Base-by-base conservation (phyloP, 768 basidiomycete species). In the Boletus edulis region DNA sequence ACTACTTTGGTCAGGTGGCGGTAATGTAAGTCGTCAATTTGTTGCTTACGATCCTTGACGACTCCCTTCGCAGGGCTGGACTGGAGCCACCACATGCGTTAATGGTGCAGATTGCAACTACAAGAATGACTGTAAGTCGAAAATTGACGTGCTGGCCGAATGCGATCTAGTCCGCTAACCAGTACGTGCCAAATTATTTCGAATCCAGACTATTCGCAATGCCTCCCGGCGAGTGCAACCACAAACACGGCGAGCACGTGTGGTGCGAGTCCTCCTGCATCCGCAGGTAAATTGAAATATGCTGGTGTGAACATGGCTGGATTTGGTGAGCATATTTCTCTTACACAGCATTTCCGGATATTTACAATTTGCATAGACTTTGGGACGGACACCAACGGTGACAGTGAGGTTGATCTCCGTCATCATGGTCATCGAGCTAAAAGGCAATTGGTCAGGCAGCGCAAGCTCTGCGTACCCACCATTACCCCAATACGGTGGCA, bases 281-380 rank as follows among this genome's bases (percentile, higher is more conserved):
- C 51, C 15, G 56, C 58, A 7, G 58, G 58, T 6, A 59, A 43
- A 39, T 32, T 59, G 39, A 18, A 37, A 22, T 58, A 53, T 5
- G 48, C 48, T 29, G 58, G 58, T 38, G 56, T 59, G 6, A 59
- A 59, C 41, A 54, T 59, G 7, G 56, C 56, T 27, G 58, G 58
- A 7, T 59, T 58, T 35, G 56, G 56, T 59, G 22, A 39, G 56
- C 17, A 20, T 9, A 10, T 10, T 8, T 47, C n/a, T 2, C 9
- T 43, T 20, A 14, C 0, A 1, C 9, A 3, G 0, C 10, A 20
- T 2, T 22, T 6, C 10, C 24, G 4, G 5, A 8, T 27, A 22
- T 44, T 53, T 6, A 52, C 22, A 3, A 3, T 34, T 5, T 47
- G 0, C 44, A 3, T 22, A 59, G 58, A 59, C 41, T 59, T 59